Conservation (phyloP, 345 rosid genomes). For the Eutrema heterophyllum region DNA sequence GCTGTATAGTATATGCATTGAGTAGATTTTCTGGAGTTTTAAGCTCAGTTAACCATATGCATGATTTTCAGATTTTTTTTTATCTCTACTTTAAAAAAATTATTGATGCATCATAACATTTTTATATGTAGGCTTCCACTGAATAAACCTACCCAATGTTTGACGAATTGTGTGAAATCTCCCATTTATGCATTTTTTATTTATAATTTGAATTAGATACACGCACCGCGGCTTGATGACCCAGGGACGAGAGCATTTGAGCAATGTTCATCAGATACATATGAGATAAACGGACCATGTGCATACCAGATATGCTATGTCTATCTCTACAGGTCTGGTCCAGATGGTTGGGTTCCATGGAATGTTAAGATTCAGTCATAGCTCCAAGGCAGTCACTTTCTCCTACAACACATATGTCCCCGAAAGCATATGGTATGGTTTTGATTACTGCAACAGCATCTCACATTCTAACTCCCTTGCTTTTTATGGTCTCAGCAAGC, state of each 20-base stretch:
- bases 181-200: too few relatives aligned
- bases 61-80: too few relatives aligned
- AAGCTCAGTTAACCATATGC: too few relatives aligned
- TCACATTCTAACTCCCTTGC: not conserved
- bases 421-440: slow-evolving; percentile 61
- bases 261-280: slow-evolving; percentile 59
- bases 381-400: slow-evolving; percentile 37
- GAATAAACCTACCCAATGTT: too few relatives aligned
- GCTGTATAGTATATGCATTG: too few relatives aligned
- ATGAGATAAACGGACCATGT: slow-evolving; percentile 53
- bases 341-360: slow-evolving; percentile 66
- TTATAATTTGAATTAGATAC: slow-evolving; percentile 49
- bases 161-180: too few relatives aligned
- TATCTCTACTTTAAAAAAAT: too few relatives aligned
- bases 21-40: too few relatives aligned
- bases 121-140: too few relatives aligned
- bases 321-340: slow-evolving; percentile 53
- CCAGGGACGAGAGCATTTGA: slow-evolving; percentile 51
- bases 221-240: slow-evolving; percentile 56
- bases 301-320: slow-evolving; percentile 50
- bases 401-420: slow-evolving; percentile 48
- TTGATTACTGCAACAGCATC: slow-evolving; percentile 33
- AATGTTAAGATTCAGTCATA: slow-evolving; percentile 39
- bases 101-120: too few relatives aligned
- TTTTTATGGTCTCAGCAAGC: not conserved